Percentiles rank a stretch among this genome's conserved stretches.
Conservation (phyloP, 768 basidiomycete genomes). For the Amylocystis lapponica region DNA sequence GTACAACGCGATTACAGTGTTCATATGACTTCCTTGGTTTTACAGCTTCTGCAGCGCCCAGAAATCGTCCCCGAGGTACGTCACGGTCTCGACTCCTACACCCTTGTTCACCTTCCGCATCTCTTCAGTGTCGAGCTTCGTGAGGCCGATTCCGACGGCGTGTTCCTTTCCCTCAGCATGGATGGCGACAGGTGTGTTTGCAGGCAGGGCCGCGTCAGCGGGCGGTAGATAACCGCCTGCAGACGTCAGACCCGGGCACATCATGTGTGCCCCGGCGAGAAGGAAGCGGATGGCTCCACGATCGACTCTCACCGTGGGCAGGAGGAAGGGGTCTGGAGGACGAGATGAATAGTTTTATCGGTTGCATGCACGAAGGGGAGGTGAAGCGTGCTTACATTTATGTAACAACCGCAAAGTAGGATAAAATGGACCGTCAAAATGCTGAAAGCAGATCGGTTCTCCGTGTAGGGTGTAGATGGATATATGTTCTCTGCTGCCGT, state of each 20-base stretch:
- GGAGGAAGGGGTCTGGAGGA: slow-evolving; percentile 76
- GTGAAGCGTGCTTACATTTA: slow-evolving; percentile 55
- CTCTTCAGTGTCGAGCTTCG: slow-evolving; percentile 80
- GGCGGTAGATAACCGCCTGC: slow-evolving; percentile 85
- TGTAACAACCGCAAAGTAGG: slow-evolving; percentile 89
- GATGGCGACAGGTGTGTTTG: slow-evolving; percentile 80
- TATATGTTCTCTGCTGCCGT: slow-evolving; percentile 85
- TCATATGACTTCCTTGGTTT: background rate
- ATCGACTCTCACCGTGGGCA: slow-evolving; percentile 87
- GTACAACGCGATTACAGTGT: background rate
- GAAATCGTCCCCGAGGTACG: slow-evolving; percentile 83
- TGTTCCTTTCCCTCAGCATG: slow-evolving; percentile 95
- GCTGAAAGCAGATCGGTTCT: slow-evolving; percentile 91
- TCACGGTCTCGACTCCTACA: slow-evolving; percentile 66
- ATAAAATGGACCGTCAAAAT: slow-evolving; percentile 89
- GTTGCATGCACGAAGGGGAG: background rate
- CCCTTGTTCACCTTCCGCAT: slow-evolving; percentile 89
- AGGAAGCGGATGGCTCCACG: slow-evolving; percentile 98
- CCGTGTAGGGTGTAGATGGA: slow-evolving; percentile 87
- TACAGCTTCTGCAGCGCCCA: slow-evolving; percentile 68
- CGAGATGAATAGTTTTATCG: background rate
- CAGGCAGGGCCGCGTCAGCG: slow-evolving; percentile 56
- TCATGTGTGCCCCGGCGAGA: slow-evolving; percentile 90
- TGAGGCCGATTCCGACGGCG: slow-evolving; percentile 80
- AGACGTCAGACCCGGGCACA: slow-evolving; percentile 96